Evolutionary conservation across 108 stramenopile species (phyloP).

Genomic region (Skeletonema menzelii): DNA sequence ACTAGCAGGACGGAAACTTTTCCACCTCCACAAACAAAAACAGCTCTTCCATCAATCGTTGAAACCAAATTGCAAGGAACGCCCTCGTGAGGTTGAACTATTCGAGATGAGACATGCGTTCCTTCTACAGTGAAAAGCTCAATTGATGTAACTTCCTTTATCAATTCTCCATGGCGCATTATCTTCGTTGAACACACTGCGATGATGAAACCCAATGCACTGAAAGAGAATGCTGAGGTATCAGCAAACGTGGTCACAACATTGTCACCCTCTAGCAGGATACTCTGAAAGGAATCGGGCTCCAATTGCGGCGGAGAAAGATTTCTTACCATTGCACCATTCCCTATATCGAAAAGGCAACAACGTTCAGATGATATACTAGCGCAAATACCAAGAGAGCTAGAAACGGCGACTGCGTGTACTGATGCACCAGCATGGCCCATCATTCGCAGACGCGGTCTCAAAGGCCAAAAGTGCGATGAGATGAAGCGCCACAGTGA

Average conservation of each 20-base stretch:
- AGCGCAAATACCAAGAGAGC: constrained; percentile 76
- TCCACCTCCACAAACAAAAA: constrained; percentile 75
- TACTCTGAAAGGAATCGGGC: constrained; percentile 33
- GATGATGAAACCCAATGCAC: constrained; percentile 80
- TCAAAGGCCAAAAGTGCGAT: constrained; percentile 81
- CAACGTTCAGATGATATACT: constrained; percentile 67
- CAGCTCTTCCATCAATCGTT: constrained; percentile 81
- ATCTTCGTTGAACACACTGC: constrained; percentile 72
- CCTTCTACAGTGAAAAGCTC: constrained; percentile 84
- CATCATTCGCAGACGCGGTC: constrained; percentile 68
- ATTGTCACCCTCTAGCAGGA: constrained; percentile 17
- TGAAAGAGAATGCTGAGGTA: constrained; percentile 68
- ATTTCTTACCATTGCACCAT: constrained; percentile 76
- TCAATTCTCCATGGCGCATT: constrained; percentile 22
- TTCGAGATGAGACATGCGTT: constrained; percentile 65
- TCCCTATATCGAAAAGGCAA: constrained; percentile 81
- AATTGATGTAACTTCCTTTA: constrained; percentile 67
- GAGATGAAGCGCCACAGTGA: constrained; percentile 89
- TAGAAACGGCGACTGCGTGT: constrained; percentile 64
- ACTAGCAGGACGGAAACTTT: constrained; percentile 80
- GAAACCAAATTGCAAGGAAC: constrained; percentile 69
- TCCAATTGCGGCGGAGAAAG: constrained; percentile 64
- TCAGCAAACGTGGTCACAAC: constrained; percentile 62
- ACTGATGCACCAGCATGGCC: constrained; percentile 77
- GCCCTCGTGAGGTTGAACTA: constrained; percentile 67